Evolutionary conservation across 2,329 filamentous ascomycete species (phyloP).

Genomic region (Aspergillus fumigatus): DNA sequence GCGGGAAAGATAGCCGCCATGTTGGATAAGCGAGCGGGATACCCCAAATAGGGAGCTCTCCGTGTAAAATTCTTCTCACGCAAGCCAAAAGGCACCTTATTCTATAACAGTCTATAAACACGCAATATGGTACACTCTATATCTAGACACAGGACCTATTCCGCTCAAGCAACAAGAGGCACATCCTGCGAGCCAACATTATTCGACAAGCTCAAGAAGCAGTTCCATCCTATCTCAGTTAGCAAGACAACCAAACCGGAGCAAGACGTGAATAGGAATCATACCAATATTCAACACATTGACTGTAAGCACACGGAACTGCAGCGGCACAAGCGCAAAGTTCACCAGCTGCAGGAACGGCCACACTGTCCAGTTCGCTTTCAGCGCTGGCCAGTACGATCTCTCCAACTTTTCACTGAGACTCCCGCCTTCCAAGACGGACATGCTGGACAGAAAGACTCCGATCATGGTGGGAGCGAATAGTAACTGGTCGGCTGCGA

Average conservation of each 20-base stretch:
- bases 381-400: constrained; percentile 12
- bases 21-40: not conserved
- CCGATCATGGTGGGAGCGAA: constrained; percentile 15
- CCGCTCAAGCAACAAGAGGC: not conserved
- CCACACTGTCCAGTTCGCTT: constrained; percentile 14
- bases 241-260: not conserved
- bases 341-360: constrained; percentile 11
- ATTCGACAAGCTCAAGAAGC: constrained; percentile 14
- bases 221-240: constrained; percentile 12
- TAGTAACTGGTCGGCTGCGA: constrained; percentile 11
- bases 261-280: not conserved
- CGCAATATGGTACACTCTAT: not conserved
- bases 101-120: not conserved
- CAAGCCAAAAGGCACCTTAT: not conserved
- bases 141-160: not conserved
- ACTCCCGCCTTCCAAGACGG: constrained; percentile 8
- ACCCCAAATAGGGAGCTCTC: not conserved
- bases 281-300: constrained; percentile 15
- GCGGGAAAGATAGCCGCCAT: not conserved
- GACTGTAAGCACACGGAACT: constrained; percentile 12
- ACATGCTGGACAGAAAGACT: constrained; percentile 15
- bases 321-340: constrained; percentile 11
- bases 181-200: constrained; percentile 1
- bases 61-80: no score
- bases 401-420: constrained; percentile 10